phyloP scores from a whole-genome alignment of 2,329 filamentous ascomycete species.

The Paradendryphiella salina region DNA sequence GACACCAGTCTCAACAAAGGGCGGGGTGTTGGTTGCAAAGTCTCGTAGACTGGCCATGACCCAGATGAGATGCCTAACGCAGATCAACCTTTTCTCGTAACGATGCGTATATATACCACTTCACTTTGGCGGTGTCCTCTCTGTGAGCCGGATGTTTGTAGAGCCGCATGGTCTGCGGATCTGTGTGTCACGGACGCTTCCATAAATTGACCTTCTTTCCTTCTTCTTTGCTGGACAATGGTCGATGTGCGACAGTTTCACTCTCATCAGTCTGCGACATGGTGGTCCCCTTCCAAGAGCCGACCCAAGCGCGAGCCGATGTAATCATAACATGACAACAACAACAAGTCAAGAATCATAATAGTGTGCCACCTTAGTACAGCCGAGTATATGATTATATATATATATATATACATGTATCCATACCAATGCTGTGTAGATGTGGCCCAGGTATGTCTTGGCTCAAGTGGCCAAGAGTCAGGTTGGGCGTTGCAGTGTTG shows the following conservation, averaged over 20 bases:
- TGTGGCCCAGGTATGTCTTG: no score
- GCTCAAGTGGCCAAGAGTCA: no score
- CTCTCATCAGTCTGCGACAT: conserved; percentile 16
- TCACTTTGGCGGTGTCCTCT: conserved; percentile 4
- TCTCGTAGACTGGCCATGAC: background rate
- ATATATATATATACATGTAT: no score
- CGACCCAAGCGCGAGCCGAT: background rate
- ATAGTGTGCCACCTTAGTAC: no score
- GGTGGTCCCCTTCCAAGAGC: background rate
- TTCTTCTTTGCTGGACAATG: background rate
- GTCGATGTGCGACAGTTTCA: conserved; percentile 12
- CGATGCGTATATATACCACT: background rate
- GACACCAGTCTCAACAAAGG: conserved; percentile 2
- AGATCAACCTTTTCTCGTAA: conserved; percentile 5
- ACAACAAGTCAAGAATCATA: no score
- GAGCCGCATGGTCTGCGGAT: conserved; percentile 5
- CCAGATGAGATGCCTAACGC: conserved; percentile 3
- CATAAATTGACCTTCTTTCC: background rate
- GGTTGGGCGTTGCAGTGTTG: background rate
- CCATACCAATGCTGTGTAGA: no score
- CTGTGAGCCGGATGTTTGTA: background rate
- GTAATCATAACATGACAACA: no score
- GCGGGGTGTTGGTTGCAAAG: background rate
- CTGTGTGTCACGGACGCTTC: background rate
- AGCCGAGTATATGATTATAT: no score